Conservation (phyloP, 106 monocot species). For the Apostasia shenzhenica region DNA sequence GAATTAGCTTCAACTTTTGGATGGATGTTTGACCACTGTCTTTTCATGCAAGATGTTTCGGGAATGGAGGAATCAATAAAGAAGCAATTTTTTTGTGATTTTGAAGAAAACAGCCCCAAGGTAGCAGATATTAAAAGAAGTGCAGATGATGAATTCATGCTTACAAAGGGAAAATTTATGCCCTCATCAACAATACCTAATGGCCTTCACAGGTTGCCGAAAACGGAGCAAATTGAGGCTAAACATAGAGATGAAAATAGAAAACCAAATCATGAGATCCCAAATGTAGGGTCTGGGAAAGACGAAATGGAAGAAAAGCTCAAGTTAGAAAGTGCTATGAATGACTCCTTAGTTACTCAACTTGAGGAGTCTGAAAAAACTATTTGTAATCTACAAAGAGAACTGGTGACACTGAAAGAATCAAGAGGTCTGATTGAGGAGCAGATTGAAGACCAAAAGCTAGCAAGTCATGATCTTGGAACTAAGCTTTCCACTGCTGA, state of each 20-base stretch:
- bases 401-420: constrained; percentile 24
- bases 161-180: not conserved
- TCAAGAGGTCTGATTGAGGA: constrained; percentile 14
- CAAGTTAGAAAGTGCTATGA: constrained; percentile 3
- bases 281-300: constrained; percentile 7
- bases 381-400: constrained; percentile 21
- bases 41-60: constrained; percentile 56
- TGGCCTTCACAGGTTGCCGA: constrained; percentile 4
- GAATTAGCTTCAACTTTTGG: constrained; percentile 43
- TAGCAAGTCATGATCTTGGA: constrained; percentile 18
- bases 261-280: constrained; percentile 10
- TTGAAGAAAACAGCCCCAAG: constrained; percentile 3
- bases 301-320: constrained; percentile 17
- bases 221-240: constrained; percentile 14
- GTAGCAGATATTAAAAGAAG: constrained; percentile 12
- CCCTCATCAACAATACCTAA: not conserved
- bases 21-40: constrained; percentile 54
- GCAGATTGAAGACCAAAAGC: constrained; percentile 23
- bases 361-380: constrained; percentile 26
- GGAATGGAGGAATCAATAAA: constrained; percentile 37
- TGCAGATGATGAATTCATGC: constrained; percentile 10
- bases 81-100: constrained; percentile 23
- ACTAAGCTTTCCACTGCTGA: constrained; percentile 21
- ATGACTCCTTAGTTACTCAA: constrained; percentile 18
- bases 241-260: constrained; percentile 24